Evolutionary conservation across 495 filamentous ascomycete genomes (phyloP).

Genomic region (Hypoxylon rickii): DNA sequence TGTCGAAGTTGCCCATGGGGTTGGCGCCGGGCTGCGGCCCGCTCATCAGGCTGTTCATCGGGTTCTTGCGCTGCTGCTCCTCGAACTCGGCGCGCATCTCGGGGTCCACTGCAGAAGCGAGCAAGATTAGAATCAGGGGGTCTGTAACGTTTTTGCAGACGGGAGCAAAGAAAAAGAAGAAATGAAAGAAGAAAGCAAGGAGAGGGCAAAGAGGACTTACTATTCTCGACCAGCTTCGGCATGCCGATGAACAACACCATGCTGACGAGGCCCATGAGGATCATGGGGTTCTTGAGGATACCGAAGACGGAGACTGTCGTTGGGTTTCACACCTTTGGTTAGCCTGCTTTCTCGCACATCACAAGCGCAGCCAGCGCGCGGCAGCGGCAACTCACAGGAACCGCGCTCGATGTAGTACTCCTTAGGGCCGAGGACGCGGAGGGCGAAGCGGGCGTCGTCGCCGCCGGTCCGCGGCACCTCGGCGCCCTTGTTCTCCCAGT

Average conservation of each 20-base stretch:
- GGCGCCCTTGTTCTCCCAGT: constrained; percentile 81
- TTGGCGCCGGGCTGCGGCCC: constrained; percentile 46
- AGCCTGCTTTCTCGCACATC: too few relatives aligned
- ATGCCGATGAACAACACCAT: constrained; percentile 83
- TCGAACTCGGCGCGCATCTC: constrained; percentile 93
- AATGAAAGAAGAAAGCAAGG: background rate
- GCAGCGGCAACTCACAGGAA: constrained; percentile 70
- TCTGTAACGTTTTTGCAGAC: too few relatives aligned
- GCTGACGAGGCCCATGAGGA: constrained; percentile 81
- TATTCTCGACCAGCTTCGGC: constrained; percentile 94
- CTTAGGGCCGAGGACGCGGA: constrained; percentile 63
- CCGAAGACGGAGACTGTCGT: constrained; percentile 63
- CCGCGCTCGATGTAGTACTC: constrained; percentile 73
- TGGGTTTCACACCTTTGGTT: background rate
- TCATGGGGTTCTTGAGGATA: constrained; percentile 92
- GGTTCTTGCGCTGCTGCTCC: constrained; percentile 77
- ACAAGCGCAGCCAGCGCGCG: too few relatives aligned
- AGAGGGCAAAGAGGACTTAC: constrained; percentile 58
- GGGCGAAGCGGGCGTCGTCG: constrained; percentile 54
- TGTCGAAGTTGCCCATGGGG: constrained; percentile 75
- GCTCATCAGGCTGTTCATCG: constrained; percentile 58
- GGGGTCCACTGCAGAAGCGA: constrained; percentile 76
- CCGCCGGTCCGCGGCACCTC: constrained; percentile 49
- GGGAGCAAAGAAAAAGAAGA: background rate
- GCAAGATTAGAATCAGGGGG: background rate